A percentile compares a stretch with the other conserved stretches of the same genome.
Conservation (phyloP, 192 early-diverging fungal genomes). For the Linnemannia hyalina region DNA sequence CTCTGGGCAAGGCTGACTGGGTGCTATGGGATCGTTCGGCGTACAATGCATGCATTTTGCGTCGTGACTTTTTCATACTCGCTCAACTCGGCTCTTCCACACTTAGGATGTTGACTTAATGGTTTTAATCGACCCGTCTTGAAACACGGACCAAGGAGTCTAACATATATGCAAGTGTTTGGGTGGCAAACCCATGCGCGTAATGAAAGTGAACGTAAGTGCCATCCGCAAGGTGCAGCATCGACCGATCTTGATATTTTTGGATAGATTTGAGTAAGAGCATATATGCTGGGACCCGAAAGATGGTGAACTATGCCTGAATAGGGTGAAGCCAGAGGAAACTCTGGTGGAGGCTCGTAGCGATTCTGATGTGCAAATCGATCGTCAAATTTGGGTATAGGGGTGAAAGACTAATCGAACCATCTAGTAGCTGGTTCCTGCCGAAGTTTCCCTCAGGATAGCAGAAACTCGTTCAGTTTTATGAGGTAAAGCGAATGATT, state of each 20-base stretch:
- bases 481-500: slow-evolving; percentile 89
- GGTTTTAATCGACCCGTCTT: slow-evolving; percentile 80
- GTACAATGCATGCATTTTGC: slow-evolving; percentile 58
- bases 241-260: slow-evolving; percentile 68
- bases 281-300: slow-evolving; percentile 83
- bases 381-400: slow-evolving; percentile 86
- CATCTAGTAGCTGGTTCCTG: slow-evolving; percentile 89
- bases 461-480: slow-evolving; percentile 84
- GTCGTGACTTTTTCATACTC: slow-evolving; percentile 42
- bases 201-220: slow-evolving; percentile 70
- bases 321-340: slow-evolving; percentile 86
- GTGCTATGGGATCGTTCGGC: slow-evolving; percentile 51
- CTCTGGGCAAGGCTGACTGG: slow-evolving; percentile 49
- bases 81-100: slow-evolving; percentile 50
- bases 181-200: slow-evolving; percentile 69
- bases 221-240: slow-evolving; percentile 57
- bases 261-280: slow-evolving; percentile 70
- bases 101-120: slow-evolving; percentile 73
- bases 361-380: slow-evolving; percentile 84
- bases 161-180: slow-evolving; percentile 83
- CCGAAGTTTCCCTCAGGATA: slow-evolving; percentile 89
- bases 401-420: slow-evolving; percentile 89
- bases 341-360: slow-evolving; percentile 84
- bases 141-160: slow-evolving; percentile 89
- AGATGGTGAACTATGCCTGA: slow-evolving; percentile 89